A percentile compares a stretch with the other conserved stretches of the same genome.
Conservation (phyloP, 805 yeast genomes). For the Torulaspora indica region DNA sequence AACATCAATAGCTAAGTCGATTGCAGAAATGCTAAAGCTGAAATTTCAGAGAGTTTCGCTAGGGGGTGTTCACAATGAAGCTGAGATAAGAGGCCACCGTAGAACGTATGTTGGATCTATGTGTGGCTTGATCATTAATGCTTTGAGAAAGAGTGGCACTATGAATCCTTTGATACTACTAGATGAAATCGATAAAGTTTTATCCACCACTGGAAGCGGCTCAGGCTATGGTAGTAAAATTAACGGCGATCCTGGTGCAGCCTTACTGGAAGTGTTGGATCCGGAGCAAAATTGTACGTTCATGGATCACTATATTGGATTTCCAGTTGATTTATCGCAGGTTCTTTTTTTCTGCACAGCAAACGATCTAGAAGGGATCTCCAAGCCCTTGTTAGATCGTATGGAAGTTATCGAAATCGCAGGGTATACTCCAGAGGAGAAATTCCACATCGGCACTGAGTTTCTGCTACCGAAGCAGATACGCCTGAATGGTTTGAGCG, state of each 20-base stretch:
- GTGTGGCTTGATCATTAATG: slow-evolving; percentile 80
- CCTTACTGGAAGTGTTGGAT: slow-evolving; percentile 79
- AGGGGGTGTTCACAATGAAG: slow-evolving; percentile 86
- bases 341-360: slow-evolving; percentile 83
- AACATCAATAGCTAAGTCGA: slow-evolving; percentile 77
- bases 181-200: slow-evolving; percentile 81
- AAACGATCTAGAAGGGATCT: slow-evolving; percentile 63
- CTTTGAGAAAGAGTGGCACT: slow-evolving; percentile 65
- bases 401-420: slow-evolving; percentile 75
- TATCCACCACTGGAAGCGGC: slow-evolving; percentile 38
- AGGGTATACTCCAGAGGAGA: slow-evolving; percentile 78
- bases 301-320: slow-evolving; percentile 78
- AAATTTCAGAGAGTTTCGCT: slow-evolving; percentile 74
- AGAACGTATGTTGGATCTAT: slow-evolving; percentile 89
- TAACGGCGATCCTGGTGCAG: slow-evolving; percentile 88
- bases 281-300: slow-evolving; percentile 81
- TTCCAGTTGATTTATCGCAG: slow-evolving; percentile 79
- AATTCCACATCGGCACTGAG: slow-evolving; percentile 61
- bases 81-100: slow-evolving; percentile 86
- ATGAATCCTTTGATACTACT: slow-evolving; percentile 80
- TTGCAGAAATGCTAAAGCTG: slow-evolving; percentile 68
- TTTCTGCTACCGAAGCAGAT: slow-evolving; percentile 75
- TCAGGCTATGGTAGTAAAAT: slow-evolving; percentile 33
- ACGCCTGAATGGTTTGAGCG: slow-evolving; percentile 56
- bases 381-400: slow-evolving; percentile 75